phyloP scores from a whole-genome alignment of 306 rosid genomes.

The Oemleria cerasiformis region DNA sequence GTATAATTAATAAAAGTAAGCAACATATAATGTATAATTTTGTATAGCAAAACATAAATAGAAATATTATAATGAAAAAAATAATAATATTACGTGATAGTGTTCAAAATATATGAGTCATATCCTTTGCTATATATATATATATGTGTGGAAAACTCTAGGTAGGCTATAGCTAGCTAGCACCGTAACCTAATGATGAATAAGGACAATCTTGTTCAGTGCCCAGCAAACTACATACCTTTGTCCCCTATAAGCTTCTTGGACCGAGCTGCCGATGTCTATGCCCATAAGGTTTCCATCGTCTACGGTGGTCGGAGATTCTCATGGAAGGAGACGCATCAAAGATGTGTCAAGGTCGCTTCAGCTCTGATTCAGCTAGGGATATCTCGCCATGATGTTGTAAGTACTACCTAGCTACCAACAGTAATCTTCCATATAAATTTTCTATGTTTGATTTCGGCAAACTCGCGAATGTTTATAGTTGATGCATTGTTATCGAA shows the following conservation, averaged over 20 bases:
- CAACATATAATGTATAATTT: too few species aligned
- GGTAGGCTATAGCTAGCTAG: neutral
- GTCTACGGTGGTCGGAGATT: conserved; percentile 34
- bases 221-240: conserved; percentile 36
- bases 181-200: conserved; percentile 6
- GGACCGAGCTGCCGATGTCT: conserved; percentile 43
- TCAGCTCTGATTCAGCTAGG: conserved; percentile 55
- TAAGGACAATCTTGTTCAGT: conserved; percentile 20
- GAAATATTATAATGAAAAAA: too few species aligned
- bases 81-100: too few species aligned
- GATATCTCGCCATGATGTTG: conserved; percentile 46
- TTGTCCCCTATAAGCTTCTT: conserved; percentile 65
- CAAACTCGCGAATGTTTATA: too few species aligned
- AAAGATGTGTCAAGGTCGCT: conserved; percentile 55
- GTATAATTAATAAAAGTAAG: too few species aligned
- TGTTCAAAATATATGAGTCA: too few species aligned
- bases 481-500: too few species aligned
- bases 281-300: conserved; percentile 43
- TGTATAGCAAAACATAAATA: too few species aligned
- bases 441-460: too few species aligned
- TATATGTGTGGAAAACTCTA: neutral
- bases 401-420: conserved; percentile 30
- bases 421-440: neutral
- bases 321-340: conserved; percentile 59
- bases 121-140: too few species aligned